A percentile compares a stretch with the other conserved stretches of the same genome.
Evolutionary conservation across 1,139 yeast genomes (phyloP).

Genomic region (Meyerozyma carpophila): DNA sequence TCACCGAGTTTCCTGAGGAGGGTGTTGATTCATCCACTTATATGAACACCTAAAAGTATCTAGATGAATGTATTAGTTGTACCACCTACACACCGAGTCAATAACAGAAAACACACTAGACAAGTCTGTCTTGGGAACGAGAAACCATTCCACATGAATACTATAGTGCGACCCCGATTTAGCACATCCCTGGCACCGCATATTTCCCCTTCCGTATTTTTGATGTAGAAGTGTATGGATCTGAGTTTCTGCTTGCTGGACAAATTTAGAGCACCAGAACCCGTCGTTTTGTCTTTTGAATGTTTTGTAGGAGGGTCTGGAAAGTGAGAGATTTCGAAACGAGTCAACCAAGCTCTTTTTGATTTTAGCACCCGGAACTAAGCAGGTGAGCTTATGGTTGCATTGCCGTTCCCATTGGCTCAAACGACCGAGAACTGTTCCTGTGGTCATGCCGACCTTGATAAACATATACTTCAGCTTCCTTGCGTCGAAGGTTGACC

Average conservation of each 20-base stretch:
- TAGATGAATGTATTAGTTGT: conserved; percentile 5
- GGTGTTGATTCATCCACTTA: conserved; percentile 97
- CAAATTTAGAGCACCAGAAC: conserved; percentile 21
- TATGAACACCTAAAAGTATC: conserved; percentile 70
- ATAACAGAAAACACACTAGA: conserved; percentile 33
- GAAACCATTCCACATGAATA: conserved; percentile 57
- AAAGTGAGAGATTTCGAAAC: neutral
- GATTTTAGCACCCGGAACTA: conserved; percentile 22
- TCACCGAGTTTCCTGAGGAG: conserved; percentile 93
- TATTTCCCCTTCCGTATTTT: conserved; percentile 39
- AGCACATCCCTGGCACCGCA: conserved; percentile 36
- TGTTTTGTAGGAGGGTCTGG: neutral
- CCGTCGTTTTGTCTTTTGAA: conserved; percentile 18
- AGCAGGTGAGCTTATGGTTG: conserved; percentile 34
- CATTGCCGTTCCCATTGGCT: conserved; percentile 55
- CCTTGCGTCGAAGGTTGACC: conserved; percentile 36
- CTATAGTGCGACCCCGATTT: conserved; percentile 13
- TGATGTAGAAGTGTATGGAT: conserved; percentile 34
- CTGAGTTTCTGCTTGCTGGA: conserved; percentile 32
- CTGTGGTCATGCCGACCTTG: conserved; percentile 55
- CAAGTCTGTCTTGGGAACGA: conserved; percentile 43
- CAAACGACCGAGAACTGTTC: conserved; percentile 36
- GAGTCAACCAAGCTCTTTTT: neutral
- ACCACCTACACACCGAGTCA: conserved; percentile 20
- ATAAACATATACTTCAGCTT: conserved; percentile 36